Base-by-base conservation (phyloP, 78 protist genomes). In the Dictyostelium purpureum region DNA sequence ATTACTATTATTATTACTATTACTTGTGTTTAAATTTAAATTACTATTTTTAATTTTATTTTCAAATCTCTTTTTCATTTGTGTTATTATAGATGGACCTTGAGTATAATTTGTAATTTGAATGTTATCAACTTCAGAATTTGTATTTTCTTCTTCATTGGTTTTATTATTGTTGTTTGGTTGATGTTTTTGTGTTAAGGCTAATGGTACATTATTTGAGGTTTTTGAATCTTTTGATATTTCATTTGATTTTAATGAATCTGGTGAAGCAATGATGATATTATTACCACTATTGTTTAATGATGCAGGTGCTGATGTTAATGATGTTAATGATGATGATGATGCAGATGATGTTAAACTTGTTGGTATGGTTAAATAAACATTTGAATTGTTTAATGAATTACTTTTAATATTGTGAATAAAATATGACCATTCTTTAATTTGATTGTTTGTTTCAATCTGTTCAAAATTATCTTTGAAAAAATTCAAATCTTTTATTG, bases 321-420 rank as follows among this genome's bases (percentile, higher is more conserved):
- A 14, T 47, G 52, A 3, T 14, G 33, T 1, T 56, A 28, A 9
- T 61, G 14, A 5, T 31, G 14, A n/a, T 33, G 12, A 9, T 42
- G n/a, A 12, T 33, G 42, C 11, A 14, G 2, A n/a, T 38, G 28
- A 38, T 35, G n/a, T 37, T 26, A 12, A 16, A 1, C 31, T 35
- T 4, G 38, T 74, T 49, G 80, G 80, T 26, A 74, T 74, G 4
- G 80, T 74, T 74, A 74, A 74, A 74, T 33, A 74, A 33, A 74
- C 56, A 33, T 40, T 40, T 33, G 80, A 74, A 33, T 43, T 74
- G 11, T 43, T 18, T 51, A 74, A 49, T 28, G 35, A 14, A 21
- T 74, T 74, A 7, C 0, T 16, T 51, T 74, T 43, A 14, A 74
- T 16, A 14, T 51, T 28, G 2, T 52, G 6, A 3, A 74, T 31